Evolutionary conservation across 2,329 filamentous ascomycete genomes (phyloP).

Genomic region (Fusarium foetens): DNA sequence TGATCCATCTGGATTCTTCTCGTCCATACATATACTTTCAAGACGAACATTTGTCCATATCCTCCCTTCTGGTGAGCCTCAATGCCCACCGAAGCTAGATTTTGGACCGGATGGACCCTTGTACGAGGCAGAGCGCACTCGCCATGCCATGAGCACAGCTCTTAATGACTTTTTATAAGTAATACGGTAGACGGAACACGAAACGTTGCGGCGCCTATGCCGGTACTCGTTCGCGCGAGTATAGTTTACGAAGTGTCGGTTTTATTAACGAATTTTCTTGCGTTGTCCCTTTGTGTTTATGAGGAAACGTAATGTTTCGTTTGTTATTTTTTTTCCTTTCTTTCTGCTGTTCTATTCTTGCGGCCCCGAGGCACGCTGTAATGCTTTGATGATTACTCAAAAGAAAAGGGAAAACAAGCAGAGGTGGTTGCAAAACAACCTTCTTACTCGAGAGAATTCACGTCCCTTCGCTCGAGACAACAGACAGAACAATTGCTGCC

Average conservation of each 20-base stretch:
- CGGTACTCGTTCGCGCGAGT: slow-evolving; percentile 42
- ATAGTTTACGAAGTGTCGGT: slow-evolving; percentile 35
- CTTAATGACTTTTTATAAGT: slow-evolving; percentile 45
- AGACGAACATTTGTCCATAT: not conserved
- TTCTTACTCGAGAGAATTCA: slow-evolving; percentile 35
- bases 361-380: slow-evolving; percentile 35
- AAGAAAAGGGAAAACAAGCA: slow-evolving; percentile 19
- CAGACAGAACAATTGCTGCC: not conserved
- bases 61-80: not conserved
- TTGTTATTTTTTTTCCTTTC: slow-evolving; percentile 34
- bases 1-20: slow-evolving; percentile 20
- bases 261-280: slow-evolving; percentile 43
- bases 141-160: slow-evolving; percentile 34
- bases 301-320: slow-evolving; percentile 42
- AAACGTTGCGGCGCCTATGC: slow-evolving; percentile 35
- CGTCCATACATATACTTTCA: not conserved
- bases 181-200: slow-evolving; percentile 45
- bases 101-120: slow-evolving; percentile 12
- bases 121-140: slow-evolving; percentile 15
- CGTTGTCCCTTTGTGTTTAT: slow-evolving; percentile 43
- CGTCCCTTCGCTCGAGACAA: slow-evolving; percentile 33
- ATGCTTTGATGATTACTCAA: slow-evolving; percentile 42
- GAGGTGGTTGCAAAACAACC: slow-evolving; percentile 1
- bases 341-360: slow-evolving; percentile 32
- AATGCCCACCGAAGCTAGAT: slow-evolving; percentile 2